Evolutionary conservation across 2,329 filamentous ascomycete genomes (phyloP), one percentile per base, ranked within the genome.

Genomic region (Rutstroemia sp.): DNA sequence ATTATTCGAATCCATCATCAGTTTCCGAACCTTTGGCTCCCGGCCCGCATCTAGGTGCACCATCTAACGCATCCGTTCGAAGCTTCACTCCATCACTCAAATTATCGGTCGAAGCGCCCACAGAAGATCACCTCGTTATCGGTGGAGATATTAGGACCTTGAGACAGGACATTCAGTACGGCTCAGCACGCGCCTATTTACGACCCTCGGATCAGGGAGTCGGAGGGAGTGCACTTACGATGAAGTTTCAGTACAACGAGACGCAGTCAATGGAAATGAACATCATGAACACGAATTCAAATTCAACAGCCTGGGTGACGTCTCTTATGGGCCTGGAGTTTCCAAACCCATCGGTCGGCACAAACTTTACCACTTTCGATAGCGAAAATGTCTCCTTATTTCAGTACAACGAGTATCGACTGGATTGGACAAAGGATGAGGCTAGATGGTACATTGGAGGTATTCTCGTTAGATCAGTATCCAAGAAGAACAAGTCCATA

Each of bases 121-220:
- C 54, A n/a, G 18, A 21, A 0, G 39, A 61, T 30, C 49, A 58
- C 34, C 34, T 76, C 0, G 74, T 77, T n/a, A 65, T 69, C 18
- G 76, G 76, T 23, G 73, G 69, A 5, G 69, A 71, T 44, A 67
- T 78, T 45, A 68, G 71, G 23, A 76, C 73, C 4, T 58, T 67
- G 23, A 67, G 76, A 38, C 71, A 72, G 41, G 76, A 78, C 58
- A 77, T 78, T 19, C 70, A 75, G 37, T 75, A 74, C 69, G 76
- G 75, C 49, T 74, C 74, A 9, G 77, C 78, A 59, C 70, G 74
- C 25, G 67, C 71, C 1, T 67, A 71, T 23, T 70, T 78, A 66
- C 71, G 71, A 52, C 70, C 73, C n/a, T 70, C 75, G 4, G 65
- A 62, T 30, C 63, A 62, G 18, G 69, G 65, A 25, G 62, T 63